Conservation (phyloP, 768 basidiomycete genomes). For the Trametes punicea region DNA sequence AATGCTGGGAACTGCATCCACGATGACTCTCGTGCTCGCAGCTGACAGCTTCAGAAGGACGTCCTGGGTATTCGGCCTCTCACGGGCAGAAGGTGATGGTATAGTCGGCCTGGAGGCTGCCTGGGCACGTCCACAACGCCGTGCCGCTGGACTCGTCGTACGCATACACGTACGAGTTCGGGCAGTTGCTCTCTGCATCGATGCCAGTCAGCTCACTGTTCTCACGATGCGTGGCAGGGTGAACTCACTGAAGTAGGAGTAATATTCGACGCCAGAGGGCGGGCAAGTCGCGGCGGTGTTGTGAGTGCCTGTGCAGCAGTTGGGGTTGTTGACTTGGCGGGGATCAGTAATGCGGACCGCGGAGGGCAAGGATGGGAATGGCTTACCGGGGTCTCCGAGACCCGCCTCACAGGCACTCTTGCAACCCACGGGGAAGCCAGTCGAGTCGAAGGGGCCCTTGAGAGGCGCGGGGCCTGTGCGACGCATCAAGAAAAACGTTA, state of each 20-base stretch:
- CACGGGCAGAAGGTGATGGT: constrained; percentile 45
- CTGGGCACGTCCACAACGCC: constrained; percentile 43
- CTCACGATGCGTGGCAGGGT: neutral
- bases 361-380: neutral
- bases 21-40: too few relatives aligned
- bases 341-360: neutral
- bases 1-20: neutral
- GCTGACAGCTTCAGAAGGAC: neutral
- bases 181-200: constrained; percentile 35
- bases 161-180: constrained; percentile 49
- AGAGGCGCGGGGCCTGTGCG: constrained; percentile 32
- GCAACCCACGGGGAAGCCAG: constrained; percentile 40
- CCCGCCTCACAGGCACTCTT: constrained; percentile 41
- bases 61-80: neutral
- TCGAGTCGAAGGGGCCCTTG: constrained; percentile 33
- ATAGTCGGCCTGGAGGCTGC: constrained; percentile 36
- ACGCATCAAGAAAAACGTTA: constrained; percentile 32
- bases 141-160: constrained; percentile 46
- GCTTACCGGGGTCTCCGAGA: constrained; percentile 33
- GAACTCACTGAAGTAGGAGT: constrained; percentile 45
- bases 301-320: constrained; percentile 61
- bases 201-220: neutral
- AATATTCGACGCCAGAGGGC: constrained; percentile 39
- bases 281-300: constrained; percentile 55
- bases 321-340: constrained; percentile 46